Conservation (phyloP, 257 asterid species). For the Cruciata laevipes region DNA sequence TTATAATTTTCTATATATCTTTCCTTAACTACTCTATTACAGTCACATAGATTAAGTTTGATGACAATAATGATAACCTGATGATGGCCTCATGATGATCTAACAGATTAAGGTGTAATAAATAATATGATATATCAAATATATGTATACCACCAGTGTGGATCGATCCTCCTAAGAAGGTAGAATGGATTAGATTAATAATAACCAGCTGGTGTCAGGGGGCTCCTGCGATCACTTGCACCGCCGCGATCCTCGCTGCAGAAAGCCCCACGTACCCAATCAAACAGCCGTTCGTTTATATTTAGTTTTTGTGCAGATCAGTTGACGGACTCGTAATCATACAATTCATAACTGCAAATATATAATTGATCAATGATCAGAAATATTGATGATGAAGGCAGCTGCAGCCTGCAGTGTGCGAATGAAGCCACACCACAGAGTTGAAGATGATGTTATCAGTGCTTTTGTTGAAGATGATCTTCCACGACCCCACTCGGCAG, state of each 20-base stretch:
- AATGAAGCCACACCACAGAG: background rate
- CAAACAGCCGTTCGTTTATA: background rate
- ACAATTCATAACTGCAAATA: no score
- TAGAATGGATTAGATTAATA: background rate
- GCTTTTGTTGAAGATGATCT: no score
- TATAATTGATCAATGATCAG: background rate
- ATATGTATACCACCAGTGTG: no score
- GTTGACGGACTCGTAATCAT: background rate
- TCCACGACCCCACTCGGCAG: no score
- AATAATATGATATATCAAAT: no score
- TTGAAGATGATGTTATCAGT: background rate
- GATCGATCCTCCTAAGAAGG: background rate
- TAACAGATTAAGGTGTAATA: background rate
- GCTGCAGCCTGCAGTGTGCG: background rate
- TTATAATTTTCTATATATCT: no score
- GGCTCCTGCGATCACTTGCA: constrained; percentile 3
- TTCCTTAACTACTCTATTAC: no score
- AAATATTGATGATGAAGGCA: background rate
- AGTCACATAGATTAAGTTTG: no score
- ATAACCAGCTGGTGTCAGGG: background rate
- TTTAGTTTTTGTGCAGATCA: background rate
- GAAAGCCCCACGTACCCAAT: background rate
- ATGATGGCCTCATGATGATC: background rate
- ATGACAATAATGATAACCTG: background rate
- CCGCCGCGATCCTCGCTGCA: constrained; percentile 13